Conservation (phyloP, 768 basidiomycete genomes). For the Mrakia frigida region DNA sequence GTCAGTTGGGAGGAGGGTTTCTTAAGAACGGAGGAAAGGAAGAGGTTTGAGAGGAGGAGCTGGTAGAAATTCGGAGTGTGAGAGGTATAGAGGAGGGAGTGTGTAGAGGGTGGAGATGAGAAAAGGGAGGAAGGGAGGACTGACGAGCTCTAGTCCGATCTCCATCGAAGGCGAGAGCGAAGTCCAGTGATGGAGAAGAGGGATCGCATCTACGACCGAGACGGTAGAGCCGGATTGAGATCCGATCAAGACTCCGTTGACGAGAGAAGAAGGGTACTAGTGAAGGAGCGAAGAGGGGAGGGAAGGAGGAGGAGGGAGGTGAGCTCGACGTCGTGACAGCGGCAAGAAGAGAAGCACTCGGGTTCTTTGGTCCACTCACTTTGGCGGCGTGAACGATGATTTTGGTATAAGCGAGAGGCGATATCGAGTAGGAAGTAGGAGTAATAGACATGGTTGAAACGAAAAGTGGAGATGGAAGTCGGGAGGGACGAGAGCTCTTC, state of each 20-base stretch:
- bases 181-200: constrained; percentile 79
- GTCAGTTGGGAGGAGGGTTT: constrained; percentile 51
- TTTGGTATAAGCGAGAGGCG: constrained; percentile 63
- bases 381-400: constrained; percentile 70
- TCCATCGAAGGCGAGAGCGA: constrained; percentile 80
- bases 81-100: constrained; percentile 16
- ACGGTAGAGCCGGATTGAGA: constrained; percentile 47
- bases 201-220: constrained; percentile 57
- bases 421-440: constrained; percentile 50
- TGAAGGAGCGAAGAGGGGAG: neutral
- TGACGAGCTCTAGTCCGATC: constrained; percentile 69
- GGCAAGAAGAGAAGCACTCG: neutral
- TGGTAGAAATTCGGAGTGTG: neutral
- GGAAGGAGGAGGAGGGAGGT: neutral
- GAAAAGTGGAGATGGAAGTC: neutral
- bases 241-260: constrained; percentile 74
- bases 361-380: neutral
- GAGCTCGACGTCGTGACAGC: neutral
- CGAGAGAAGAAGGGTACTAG: constrained; percentile 64
- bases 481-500: neutral
- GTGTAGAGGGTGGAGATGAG: neutral
- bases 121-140: constrained; percentile 35
- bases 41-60: constrained; percentile 4
- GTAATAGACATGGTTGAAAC: neutral
- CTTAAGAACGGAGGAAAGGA: neutral